These are phyloP conservation scores for Talaromyces sp. DNA, from an alignment of 2,329 filamentous ascomycete genomes.

Conservation along the genomic window DNA sequence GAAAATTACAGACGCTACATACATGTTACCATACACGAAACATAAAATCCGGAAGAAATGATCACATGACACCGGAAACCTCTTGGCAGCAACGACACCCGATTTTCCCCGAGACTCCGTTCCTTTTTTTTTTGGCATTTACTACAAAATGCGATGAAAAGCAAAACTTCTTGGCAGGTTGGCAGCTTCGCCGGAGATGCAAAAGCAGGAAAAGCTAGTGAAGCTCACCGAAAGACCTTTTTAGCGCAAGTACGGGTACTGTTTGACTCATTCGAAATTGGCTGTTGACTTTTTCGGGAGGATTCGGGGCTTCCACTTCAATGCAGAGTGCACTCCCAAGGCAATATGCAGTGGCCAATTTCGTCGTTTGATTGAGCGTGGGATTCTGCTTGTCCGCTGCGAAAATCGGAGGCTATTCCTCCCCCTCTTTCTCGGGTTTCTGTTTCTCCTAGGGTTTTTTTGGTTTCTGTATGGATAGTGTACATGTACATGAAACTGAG, in stretches of 20 bases:
- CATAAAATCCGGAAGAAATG: not conserved
- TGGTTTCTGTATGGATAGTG: not conserved
- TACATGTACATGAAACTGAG: not conserved
- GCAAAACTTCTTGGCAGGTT: not conserved
- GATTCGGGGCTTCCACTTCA: not conserved
- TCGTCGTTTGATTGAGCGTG: not conserved
- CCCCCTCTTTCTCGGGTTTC: not conserved
- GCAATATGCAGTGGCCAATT: not conserved
- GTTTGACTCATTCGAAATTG: conserved; percentile 1
- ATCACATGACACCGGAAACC: conserved; percentile 7
- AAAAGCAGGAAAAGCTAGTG: not conserved
- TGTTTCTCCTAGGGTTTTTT: not conserved
- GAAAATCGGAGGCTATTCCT: conserved; percentile 3
- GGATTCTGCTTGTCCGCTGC: not conserved
- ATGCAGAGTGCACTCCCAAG: too few relatives aligned
- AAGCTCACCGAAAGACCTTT: conserved; percentile 1
- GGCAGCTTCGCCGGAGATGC: not conserved
- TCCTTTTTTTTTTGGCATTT: not conserved
- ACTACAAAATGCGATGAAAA: not conserved
- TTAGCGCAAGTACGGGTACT: not conserved
- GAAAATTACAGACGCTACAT: not conserved
- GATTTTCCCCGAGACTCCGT: not conserved
- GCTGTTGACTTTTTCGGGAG: conserved; percentile 8
- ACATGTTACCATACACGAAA: not conserved
- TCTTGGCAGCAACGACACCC: not conserved